Conservation (phyloP, 2,329 filamentous ascomycete genomes). For the Fusarium foetens region DNA sequence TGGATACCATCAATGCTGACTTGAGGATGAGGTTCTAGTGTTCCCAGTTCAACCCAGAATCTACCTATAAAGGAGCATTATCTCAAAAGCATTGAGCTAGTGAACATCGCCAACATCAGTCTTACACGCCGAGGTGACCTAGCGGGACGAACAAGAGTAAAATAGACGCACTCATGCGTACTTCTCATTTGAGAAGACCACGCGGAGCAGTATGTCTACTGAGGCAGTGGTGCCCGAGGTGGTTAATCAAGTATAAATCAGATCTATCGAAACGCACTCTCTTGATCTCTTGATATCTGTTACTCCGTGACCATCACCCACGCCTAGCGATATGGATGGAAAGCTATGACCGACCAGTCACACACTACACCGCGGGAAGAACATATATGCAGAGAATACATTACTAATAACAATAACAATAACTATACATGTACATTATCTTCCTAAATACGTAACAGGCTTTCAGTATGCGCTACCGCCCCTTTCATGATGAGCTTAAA, state of each 20-base stretch:
- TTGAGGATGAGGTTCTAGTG: too few relatives aligned
- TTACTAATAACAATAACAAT: background rate
- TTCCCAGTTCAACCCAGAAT: background rate
- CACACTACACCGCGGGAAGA: background rate
- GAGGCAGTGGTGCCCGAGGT: background rate
- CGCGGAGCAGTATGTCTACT: background rate
- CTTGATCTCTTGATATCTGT: background rate
- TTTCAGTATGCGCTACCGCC: background rate
- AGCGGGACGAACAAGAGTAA: background rate
- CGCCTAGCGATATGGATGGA: background rate
- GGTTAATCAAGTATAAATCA: background rate
- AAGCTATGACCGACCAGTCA: background rate
- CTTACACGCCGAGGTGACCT: background rate
- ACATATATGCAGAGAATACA: background rate
- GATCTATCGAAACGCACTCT: background rate
- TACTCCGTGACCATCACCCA: background rate
- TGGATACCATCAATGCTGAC: background rate
- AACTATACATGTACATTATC: conserved; percentile 1
- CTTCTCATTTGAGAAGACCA: background rate
- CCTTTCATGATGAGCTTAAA: background rate
- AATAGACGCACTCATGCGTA: background rate
- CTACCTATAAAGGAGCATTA: accelerated
- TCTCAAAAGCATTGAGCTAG: too few relatives aligned
- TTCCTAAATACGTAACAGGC: conserved; percentile 3
- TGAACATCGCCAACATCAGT: background rate